phyloP scores from a whole-genome alignment of 345 rosid species.

The Noccaea bulbosa region DNA sequence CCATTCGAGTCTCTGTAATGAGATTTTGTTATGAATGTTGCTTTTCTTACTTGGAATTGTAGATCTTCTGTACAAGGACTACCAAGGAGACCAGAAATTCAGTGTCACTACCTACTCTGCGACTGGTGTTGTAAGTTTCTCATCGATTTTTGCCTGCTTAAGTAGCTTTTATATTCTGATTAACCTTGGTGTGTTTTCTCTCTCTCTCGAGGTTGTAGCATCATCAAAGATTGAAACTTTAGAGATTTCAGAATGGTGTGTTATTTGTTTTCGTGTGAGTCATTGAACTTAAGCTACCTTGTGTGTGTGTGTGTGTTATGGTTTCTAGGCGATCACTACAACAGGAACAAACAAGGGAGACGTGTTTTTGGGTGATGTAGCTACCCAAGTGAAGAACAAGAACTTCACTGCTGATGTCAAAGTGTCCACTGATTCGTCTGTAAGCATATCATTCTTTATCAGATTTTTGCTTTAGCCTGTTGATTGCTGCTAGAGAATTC shows the following conservation, averaged over 20 bases:
- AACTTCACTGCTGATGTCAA: conserved; percentile 86
- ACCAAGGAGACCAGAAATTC: conserved; percentile 92
- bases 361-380: conserved; percentile 76
- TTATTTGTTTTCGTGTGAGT: conserved; percentile 5
- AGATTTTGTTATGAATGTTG: conserved; percentile 10
- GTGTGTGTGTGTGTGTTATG: neutral
- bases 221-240: neutral
- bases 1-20: neutral
- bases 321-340: conserved; percentile 70
- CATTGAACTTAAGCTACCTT: neutral
- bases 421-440: conserved; percentile 82
- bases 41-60: neutral
- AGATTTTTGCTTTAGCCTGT: neutral
- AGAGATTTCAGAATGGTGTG: neutral
- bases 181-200: too few relatives aligned
- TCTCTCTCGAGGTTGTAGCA: neutral
- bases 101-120: conserved; percentile 80
- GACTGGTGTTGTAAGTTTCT: conserved; percentile 76
- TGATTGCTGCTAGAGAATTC: neutral
- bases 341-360: conserved; percentile 81
- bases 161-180: neutral
- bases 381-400: conserved; percentile 88
- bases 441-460: conserved; percentile 43
- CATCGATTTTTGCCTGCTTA: neutral
- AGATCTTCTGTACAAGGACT: conserved; percentile 94